Evolutionary conservation across 441 rosid species (phyloP).

Genomic region (Kokia cookei): DNA sequence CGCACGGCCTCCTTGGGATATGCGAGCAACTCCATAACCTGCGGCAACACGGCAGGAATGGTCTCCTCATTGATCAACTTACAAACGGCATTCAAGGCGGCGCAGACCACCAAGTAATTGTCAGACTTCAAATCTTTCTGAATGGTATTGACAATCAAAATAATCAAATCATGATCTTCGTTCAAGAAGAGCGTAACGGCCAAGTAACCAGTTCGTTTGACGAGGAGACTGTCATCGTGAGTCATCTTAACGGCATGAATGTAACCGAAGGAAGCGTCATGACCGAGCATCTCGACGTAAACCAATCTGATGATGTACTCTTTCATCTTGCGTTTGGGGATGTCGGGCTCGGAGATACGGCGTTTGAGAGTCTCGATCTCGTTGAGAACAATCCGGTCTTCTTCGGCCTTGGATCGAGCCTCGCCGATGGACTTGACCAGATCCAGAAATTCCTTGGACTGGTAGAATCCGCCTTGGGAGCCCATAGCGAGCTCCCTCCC

Average conservation of each 20-base stretch:
- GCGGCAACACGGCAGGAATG: slow-evolving; percentile 90
- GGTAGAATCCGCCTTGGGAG: slow-evolving; percentile 93
- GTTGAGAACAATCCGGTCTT: slow-evolving; percentile 82
- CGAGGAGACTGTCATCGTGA: slow-evolving; percentile 69
- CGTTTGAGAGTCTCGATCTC: slow-evolving; percentile 93
- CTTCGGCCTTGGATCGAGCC: slow-evolving; percentile 98
- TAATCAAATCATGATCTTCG: slow-evolving; percentile 93
- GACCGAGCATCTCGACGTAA: slow-evolving; percentile 97
- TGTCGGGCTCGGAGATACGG: slow-evolving; percentile 76
- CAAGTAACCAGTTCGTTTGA: slow-evolving; percentile 91
- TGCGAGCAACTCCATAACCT: slow-evolving; percentile 70
- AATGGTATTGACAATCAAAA: slow-evolving; percentile 87
- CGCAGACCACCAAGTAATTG: slow-evolving; percentile 80
- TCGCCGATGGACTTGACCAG: slow-evolving; percentile 97
- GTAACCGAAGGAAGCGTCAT: slow-evolving; percentile 94
- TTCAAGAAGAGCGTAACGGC: slow-evolving; percentile 88
- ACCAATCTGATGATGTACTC: slow-evolving; percentile 84
- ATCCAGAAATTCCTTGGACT: slow-evolving; percentile 93
- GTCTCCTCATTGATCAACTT: slow-evolving; percentile 96
- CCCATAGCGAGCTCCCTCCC: slow-evolving; percentile 99
- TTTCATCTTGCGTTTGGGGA: slow-evolving; percentile 93
- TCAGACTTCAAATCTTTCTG: slow-evolving; percentile 97
- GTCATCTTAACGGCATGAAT: slow-evolving; percentile 99
- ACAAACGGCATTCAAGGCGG: slow-evolving; percentile 86
- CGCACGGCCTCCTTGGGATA: slow-evolving; percentile 91